Evolutionary conservation across 768 basidiomycete species (phyloP).

Genomic region (Calocera cornea): DNA sequence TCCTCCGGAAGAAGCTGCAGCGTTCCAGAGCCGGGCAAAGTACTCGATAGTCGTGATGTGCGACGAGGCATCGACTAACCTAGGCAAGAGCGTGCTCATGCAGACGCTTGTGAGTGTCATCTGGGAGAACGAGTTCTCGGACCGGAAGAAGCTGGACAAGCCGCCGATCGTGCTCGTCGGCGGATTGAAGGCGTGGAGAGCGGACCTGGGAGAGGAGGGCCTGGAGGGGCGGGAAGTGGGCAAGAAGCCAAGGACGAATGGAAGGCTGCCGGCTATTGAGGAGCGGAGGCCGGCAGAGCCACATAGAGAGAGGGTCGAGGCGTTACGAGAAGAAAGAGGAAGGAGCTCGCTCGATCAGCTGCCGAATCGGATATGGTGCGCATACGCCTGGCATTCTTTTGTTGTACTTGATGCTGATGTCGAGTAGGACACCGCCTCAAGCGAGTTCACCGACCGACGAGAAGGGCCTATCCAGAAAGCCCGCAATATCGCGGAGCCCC

Average conservation of each 20-base stretch:
- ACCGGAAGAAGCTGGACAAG: conserved; percentile 49
- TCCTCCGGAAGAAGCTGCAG: conserved; percentile 51
- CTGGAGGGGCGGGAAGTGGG: conserved; percentile 13
- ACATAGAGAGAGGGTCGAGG: background rate
- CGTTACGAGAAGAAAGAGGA: background rate
- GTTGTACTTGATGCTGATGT: background rate
- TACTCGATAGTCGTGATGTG: conserved; percentile 65
- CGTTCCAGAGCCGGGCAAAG: conserved; percentile 76
- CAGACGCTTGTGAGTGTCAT: conserved; percentile 52
- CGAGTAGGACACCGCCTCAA: background rate
- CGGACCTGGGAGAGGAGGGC: conserved; percentile 32
- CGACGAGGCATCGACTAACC: conserved; percentile 37
- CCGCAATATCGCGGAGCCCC: background rate
- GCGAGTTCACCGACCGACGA: background rate
- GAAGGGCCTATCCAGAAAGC: background rate
- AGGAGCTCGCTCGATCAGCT: conserved; percentile 1
- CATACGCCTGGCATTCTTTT: background rate
- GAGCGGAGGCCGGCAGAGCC: conserved; percentile 5
- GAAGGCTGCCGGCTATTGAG: background rate
- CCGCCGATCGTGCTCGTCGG: conserved; percentile 75
- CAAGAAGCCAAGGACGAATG: conserved; percentile 5
- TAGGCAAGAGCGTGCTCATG: conserved; percentile 41
- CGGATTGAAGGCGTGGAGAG: conserved; percentile 71
- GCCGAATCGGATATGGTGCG: background rate
- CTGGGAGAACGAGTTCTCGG: conserved; percentile 51